Conservation (phyloP, 306 rosid genomes). For the Notholithocarpus densiflorus region DNA sequence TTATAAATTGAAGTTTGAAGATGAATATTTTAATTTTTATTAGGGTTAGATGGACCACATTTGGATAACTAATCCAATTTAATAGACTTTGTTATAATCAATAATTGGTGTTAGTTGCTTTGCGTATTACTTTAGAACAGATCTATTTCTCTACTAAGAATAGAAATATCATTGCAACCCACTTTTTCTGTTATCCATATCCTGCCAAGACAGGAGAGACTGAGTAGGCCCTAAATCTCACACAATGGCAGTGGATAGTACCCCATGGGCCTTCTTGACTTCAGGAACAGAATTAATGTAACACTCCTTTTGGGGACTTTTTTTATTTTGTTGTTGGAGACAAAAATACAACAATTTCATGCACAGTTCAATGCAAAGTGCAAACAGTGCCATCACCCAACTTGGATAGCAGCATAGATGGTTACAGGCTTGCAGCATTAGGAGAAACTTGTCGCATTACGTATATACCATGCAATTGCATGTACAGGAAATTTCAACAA, state of each 20-base stretch:
- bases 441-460: too few species aligned
- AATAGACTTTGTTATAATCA: background rate
- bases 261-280: conserved; percentile 10
- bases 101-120: conserved; percentile 1
- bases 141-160: conserved; percentile 24
- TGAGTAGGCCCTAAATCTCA: conserved; percentile 15
- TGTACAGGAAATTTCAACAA: too few species aligned
- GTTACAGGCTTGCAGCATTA: too few species aligned
- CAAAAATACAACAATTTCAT: background rate
- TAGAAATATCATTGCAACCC: conserved; percentile 21
- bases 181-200: conserved; percentile 28
- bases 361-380: background rate
- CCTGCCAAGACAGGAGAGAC: conserved; percentile 10
- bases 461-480: too few species aligned
- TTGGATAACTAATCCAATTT: background rate
- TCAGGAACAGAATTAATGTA: background rate
- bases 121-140: conserved; percentile 20
- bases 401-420: background rate
- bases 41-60: background rate
- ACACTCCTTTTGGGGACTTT: background rate
- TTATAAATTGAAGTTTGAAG: background rate
- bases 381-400: background rate
- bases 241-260: conserved; percentile 1
- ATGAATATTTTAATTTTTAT: background rate
- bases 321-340: background rate